These are phyloP conservation scores for Coemansia sp. DNA, from an alignment of 192 early-diverging fungal species.

Conservation along the genomic window DNA sequence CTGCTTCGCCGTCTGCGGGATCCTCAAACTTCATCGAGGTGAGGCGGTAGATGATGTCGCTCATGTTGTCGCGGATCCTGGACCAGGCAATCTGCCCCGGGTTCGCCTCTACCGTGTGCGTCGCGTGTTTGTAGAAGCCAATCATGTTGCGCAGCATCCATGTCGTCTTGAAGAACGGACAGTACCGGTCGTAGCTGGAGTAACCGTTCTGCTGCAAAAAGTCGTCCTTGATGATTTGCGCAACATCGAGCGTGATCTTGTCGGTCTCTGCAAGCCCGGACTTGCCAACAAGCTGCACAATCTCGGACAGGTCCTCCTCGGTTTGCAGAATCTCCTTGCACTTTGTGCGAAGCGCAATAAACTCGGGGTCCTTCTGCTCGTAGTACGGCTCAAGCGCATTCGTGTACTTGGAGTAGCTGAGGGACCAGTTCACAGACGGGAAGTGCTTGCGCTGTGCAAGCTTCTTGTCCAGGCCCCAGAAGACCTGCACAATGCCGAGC, in stretches of 20 bases:
- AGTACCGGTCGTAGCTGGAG: slow-evolving; percentile 97
- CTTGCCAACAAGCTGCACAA: slow-evolving; percentile 99
- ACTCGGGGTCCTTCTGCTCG: slow-evolving; percentile 93
- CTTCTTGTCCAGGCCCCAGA: slow-evolving; percentile 99
- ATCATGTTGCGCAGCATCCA: slow-evolving; percentile 99
- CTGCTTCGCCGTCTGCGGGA: slow-evolving; percentile 92
- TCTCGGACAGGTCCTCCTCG: slow-evolving; percentile 98
- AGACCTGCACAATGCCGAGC: slow-evolving; percentile 98
- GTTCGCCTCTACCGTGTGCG: slow-evolving; percentile 91
- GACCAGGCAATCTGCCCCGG: slow-evolving; percentile 90
- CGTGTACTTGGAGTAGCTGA: slow-evolving; percentile 97
- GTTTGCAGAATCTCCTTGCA: slow-evolving; percentile 98
- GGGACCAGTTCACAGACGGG: slow-evolving; percentile 99
- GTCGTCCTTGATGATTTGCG: slow-evolving; percentile 98
- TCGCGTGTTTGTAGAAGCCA: slow-evolving; percentile 92
- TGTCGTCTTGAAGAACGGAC: slow-evolving; percentile 99
- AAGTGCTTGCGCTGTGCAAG: slow-evolving; percentile 99
- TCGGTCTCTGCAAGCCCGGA: slow-evolving; percentile 87
- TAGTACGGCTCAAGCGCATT: slow-evolving; percentile 96
- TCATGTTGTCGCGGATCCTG: slow-evolving; percentile 89
- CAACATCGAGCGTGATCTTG: slow-evolving; percentile 98
- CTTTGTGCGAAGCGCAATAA: slow-evolving; percentile 85
- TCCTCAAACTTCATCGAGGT: slow-evolving; percentile 99
- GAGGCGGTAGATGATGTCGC: slow-evolving; percentile 93
- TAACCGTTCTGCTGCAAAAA: slow-evolving; percentile 99